Base-by-base conservation (phyloP, 2,329 filamentous ascomycete species). In the Sarocladium brachiariae region DNA sequence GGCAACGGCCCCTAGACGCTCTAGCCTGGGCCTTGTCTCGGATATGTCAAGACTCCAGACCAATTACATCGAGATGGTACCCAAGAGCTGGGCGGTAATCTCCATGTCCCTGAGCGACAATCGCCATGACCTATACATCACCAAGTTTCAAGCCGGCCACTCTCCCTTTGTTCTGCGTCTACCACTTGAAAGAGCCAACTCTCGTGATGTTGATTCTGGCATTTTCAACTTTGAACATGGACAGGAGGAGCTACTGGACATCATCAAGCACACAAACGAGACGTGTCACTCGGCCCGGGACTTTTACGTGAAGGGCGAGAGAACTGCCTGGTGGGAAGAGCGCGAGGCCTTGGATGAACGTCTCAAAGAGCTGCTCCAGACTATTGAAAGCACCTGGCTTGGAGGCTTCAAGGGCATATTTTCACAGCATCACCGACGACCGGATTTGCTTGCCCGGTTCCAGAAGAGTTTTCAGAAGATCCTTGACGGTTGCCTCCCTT, bases 401-500 rank as follows among this genome's bases (percentile, higher is more conserved):
- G 91, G 92, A 46, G 93, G 93, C 0, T 99, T 99, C 75, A 86
- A 84, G 52, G 91, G 92, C 14, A 85, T 99, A n/a, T 92, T 99
- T 62, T 91, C 89, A 1, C 86, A 88, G 50, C 80, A 87, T 50
- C 67, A 73, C 46, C 76, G 77, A 33, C 76, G 85, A 18, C 70
- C 79, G 1, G 76, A 83, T 23, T 71, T 88, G 10, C 70, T 97
- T 27, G 78, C 80, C 4, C 80, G 80, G 25, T 97, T 99, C 63
- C 82, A 89, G 30, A 82, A 80, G 61, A 81, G 80, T 4, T 90
- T 99, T 56, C 79, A 91, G 50, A 80, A 79, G 51, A 86, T 93
- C 3, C 76, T 99, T 10, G 84, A 92, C 61, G 86, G 87, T 53
- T 82, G 95, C 65, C 73, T 99, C 4, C 93, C 93, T 0, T 97